These are phyloP conservation scores for Selenicereus undatus DNA, from an alignment of 148 eudicot species.

Conservation along the genomic window DNA sequence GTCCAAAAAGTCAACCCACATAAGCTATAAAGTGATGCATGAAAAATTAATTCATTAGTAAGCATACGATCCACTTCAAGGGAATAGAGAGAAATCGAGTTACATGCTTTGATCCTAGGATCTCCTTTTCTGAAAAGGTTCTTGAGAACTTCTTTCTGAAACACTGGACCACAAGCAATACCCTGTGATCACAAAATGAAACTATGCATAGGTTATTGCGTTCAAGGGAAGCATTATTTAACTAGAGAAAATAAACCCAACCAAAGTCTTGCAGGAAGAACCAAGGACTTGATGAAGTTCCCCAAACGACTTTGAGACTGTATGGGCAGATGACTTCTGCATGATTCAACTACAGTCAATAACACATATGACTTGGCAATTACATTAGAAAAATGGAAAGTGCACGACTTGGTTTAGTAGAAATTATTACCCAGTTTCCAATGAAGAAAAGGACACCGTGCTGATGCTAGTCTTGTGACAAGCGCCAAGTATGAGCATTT, in stretches of 20 bases:
- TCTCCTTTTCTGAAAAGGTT: slow-evolving; percentile 59
- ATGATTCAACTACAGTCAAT: slow-evolving; percentile 20
- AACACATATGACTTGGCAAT: slow-evolving; percentile 1
- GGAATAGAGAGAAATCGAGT: slow-evolving; percentile 23
- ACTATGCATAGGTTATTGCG: slow-evolving; percentile 8
- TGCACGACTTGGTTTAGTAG: slow-evolving; percentile 6
- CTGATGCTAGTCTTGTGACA: slow-evolving; percentile 66
- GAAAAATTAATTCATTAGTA: neutral
- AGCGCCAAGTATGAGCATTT: slow-evolving; percentile 73
- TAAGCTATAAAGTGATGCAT: neutral
- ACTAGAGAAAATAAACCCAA: slow-evolving; percentile 26
- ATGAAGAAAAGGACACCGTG: slow-evolving; percentile 65
- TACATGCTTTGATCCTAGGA: slow-evolving; percentile 88
- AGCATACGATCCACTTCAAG: neutral
- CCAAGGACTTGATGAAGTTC: slow-evolving; percentile 58
- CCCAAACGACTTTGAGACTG: slow-evolving; percentile 58
- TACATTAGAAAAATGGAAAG: neutral
- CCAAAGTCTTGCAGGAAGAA: slow-evolving; percentile 74
- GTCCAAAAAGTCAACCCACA: neutral
- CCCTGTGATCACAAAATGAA: slow-evolving; percentile 50
- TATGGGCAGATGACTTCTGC: slow-evolving; percentile 46
- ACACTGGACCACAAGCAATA: slow-evolving; percentile 60
- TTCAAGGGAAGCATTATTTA: slow-evolving; percentile 4
- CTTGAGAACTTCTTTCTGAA: slow-evolving; percentile 69
- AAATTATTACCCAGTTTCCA: slow-evolving; percentile 59